Evolutionary conservation across 106 monocot species (phyloP).

Genomic region (Dioscorea zingiberensis): DNA sequence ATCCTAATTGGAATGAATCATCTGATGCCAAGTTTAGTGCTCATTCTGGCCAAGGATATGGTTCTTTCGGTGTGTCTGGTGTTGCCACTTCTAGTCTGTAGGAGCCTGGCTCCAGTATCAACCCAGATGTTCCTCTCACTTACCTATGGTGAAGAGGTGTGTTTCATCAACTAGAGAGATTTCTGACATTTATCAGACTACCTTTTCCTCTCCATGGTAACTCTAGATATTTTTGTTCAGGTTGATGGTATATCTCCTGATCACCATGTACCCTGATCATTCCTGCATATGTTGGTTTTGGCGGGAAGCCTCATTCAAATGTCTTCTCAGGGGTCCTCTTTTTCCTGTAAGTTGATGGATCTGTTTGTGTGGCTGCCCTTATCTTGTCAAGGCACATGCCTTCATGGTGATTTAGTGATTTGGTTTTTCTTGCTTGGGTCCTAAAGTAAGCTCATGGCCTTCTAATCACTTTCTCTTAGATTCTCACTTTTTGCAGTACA

Average conservation of each 20-base stretch:
- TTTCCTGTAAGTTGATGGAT: constrained; percentile 11
- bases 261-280: constrained; percentile 45
- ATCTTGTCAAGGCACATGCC: neutral
- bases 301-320: constrained; percentile 1
- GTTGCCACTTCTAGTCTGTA: neutral
- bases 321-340: neutral
- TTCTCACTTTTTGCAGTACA: constrained; percentile 27
- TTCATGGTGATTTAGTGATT: neutral
- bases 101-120: neutral
- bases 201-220: neutral
- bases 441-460: neutral
- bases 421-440: neutral
- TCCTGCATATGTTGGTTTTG: constrained; percentile 19
- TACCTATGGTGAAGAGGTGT: constrained; percentile 54
- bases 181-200: neutral
- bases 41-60: constrained; percentile 13
- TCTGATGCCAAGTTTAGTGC: constrained; percentile 5
- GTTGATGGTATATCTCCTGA: constrained; percentile 37
- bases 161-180: neutral
- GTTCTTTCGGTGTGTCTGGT: neutral
- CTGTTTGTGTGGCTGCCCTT: constrained; percentile 1
- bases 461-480: neutral
- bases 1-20: neutral
- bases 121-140: constrained; percentile 31
- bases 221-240: constrained; percentile 14